Conservation (phyloP, 2,329 filamentous ascomycete species). For the Pleomassaria siparia region DNA sequence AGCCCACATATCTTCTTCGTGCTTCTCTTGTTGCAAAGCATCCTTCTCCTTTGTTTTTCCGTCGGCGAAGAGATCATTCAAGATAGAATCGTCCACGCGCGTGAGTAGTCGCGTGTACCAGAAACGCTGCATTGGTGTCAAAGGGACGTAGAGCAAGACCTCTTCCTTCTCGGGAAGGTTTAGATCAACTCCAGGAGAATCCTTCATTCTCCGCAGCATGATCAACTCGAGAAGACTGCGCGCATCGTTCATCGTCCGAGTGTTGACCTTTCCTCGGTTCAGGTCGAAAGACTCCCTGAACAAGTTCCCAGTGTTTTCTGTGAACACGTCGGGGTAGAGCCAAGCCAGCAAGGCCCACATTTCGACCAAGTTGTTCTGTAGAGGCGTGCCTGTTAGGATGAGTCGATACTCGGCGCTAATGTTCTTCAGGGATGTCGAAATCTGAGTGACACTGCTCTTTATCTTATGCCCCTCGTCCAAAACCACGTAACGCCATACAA, state of each 20-base stretch:
- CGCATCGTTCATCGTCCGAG: slow-evolving; percentile 55
- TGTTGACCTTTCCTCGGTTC: slow-evolving; percentile 55
- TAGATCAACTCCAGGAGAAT: slow-evolving; percentile 55
- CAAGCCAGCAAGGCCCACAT: slow-evolving; percentile 61
- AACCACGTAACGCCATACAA: slow-evolving; percentile 99
- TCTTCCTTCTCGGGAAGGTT: slow-evolving; percentile 61
- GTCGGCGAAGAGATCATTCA: slow-evolving; percentile 56
- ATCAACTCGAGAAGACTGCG: slow-evolving; percentile 57
- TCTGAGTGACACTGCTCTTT: slow-evolving; percentile 71
- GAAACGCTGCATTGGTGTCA: slow-evolving; percentile 60
- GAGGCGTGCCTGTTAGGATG: slow-evolving; percentile 57
- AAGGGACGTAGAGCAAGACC: slow-evolving; percentile 57
- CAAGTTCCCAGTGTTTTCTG: slow-evolving; percentile 49
- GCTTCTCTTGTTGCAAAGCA: slow-evolving; percentile 40
- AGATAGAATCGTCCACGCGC: slow-evolving; percentile 52
- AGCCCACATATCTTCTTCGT: slow-evolving; percentile 39
- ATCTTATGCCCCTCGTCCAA: slow-evolving; percentile 99
- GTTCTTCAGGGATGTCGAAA: slow-evolving; percentile 47
- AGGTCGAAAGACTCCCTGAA: slow-evolving; percentile 62
- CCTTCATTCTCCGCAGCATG: slow-evolving; percentile 62
- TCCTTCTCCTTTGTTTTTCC: slow-evolving; percentile 49
- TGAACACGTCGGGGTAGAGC: slow-evolving; percentile 62
- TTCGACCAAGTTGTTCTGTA: slow-evolving; percentile 61
- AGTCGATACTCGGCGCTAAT: slow-evolving; percentile 53
- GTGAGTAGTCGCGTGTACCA: slow-evolving; percentile 62